Base-by-base conservation (phyloP, 192 early-diverging fungal species). In the Dimargaris xerosporica region DNA sequence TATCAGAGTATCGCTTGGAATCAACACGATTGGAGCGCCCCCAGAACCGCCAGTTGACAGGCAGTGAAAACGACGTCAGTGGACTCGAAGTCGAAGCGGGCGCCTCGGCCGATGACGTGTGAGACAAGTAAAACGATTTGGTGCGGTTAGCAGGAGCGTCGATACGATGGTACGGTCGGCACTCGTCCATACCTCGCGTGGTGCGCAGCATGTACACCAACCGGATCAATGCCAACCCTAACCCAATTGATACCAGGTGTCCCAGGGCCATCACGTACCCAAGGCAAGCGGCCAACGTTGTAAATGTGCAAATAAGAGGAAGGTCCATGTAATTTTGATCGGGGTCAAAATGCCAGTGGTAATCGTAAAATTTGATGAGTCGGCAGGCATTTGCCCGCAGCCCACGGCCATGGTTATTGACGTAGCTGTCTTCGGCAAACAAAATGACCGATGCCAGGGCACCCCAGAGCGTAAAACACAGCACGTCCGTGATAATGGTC, bases 311-410 rank as follows among this genome's bases (percentile, higher is more conserved):
- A 17, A 60, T 41, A 26, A 44, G 41, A 13, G 58, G 58, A 4
- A 60, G 43, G 43, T 60, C 31, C 58, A 60, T 60, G 42, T 44
- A 43, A 17, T 41, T 39, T 3, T 16, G 58, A n/a, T 39, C 34
- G 7, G 6, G 30, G 12, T 44, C 26, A 21, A 21, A 10, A 19
- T 31, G n/a, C 58, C 58, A 60, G 10, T 60, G 17, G 43, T 42
- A 60, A 19, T 60, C 58, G 26, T 60, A 60, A 43, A 5, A 17
- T 6, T 34, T 43, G 41, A 21, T 60, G 21, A 23, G 42, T 5
- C 58, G 58, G 7, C 58, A 60, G 2, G 58, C 58, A 23, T 60
- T 60, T 13, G 58, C 58, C 13, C 58, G 31, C 16, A 60, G 58
- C 0, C 58, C 58, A 13, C 34, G 42, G 31, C 43, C 41, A 10